Base-by-base conservation (phyloP, 164 flowering plant genomes). In the grape (Vitis vinifera) region DNA sequence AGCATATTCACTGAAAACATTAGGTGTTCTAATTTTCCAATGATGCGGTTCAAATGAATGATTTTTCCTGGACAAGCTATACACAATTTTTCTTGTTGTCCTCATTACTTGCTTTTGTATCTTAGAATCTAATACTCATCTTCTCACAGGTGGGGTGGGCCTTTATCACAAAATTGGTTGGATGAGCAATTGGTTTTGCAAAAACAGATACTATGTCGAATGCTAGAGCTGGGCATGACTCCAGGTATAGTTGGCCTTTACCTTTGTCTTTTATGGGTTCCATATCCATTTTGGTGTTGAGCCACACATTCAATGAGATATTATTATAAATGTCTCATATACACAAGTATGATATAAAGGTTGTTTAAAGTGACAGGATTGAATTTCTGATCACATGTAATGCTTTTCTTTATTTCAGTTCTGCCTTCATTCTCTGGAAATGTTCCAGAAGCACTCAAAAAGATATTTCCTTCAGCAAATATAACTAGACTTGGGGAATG, bases 401-500 rank as follows among this genome's bases (percentile, higher is more conserved):
- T 73, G 55, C 27, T 73, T 37, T 53, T 71, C 51, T 62, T 59
- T 71, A 23, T 75, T 70, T 60, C 79, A 95, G 99, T 95, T 51
- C 82, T 95, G 53, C 99, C 99, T 62, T 91, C 99, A 60, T 95
- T 95, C 82, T 91, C 99, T 72, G 99, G 98, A 50, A 95, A 90
- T 66, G 97, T 95, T 82, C 99, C 99, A 62, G 93, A 86, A 62
- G 91, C 96, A 68, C 65, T 95, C 66, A 83, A 75, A 73, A 84
- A 70, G 64, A 85, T 82, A 59, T 89, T 79, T 68, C 98, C 97
- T 71, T 84, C 88, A 47, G 97, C 99, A 71, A 91, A 87, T 76
- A 91, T 95, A 59, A 89, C 93, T 62, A 86, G 90, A 76, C 94
- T 95, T 51, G 98, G 94, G 59, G 88, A 93, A 52, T 95, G 99